These are phyloP conservation scores for Suhomyces chickasaworum DNA, from an alignment of 1,139 yeast species.

Conservation along the genomic window DNA sequence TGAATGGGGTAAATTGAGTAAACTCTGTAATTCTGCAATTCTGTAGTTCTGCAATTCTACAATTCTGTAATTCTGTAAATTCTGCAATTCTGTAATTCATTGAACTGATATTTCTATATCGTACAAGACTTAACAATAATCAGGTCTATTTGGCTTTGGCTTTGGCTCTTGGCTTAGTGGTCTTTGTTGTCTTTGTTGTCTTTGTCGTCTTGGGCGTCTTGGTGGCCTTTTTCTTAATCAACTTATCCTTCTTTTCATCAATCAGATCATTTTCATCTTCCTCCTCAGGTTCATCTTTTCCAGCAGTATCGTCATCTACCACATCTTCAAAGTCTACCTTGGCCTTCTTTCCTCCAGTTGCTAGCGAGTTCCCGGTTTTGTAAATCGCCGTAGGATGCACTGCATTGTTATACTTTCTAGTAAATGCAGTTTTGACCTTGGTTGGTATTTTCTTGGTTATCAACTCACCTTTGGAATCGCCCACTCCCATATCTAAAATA, in stretches of 20 bases:
- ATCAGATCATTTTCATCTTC: constrained; percentile 31
- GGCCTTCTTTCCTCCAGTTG: constrained; percentile 40
- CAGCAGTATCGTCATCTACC: constrained; percentile 58
- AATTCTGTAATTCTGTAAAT: too few species aligned
- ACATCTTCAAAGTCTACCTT: constrained; percentile 62
- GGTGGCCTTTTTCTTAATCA: constrained; percentile 35
- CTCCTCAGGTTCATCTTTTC: constrained; percentile 37
- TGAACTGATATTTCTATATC: not conserved
- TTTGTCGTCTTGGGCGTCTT: constrained; percentile 15
- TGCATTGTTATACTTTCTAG: constrained; percentile 73
- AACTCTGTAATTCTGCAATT: too few species aligned
- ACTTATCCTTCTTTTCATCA: constrained; percentile 46
- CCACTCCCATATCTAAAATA: constrained; percentile 79
- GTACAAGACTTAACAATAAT: too few species aligned
- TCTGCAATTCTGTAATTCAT: too few species aligned
- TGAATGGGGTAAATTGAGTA: too few species aligned
- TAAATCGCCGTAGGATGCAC: constrained; percentile 88
- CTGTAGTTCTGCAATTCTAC: too few species aligned
- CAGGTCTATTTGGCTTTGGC: not conserved
- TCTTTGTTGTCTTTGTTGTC: constrained; percentile 8
- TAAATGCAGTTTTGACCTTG: constrained; percentile 77
- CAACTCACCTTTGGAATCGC: constrained; percentile 49
- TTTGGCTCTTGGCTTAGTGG: constrained; percentile 2
- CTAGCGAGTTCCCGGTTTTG: constrained; percentile 61
- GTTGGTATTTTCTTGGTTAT: constrained; percentile 67